Conservation (phyloP, 257 asterid genomes). For the Coffea eugenioides region DNA sequence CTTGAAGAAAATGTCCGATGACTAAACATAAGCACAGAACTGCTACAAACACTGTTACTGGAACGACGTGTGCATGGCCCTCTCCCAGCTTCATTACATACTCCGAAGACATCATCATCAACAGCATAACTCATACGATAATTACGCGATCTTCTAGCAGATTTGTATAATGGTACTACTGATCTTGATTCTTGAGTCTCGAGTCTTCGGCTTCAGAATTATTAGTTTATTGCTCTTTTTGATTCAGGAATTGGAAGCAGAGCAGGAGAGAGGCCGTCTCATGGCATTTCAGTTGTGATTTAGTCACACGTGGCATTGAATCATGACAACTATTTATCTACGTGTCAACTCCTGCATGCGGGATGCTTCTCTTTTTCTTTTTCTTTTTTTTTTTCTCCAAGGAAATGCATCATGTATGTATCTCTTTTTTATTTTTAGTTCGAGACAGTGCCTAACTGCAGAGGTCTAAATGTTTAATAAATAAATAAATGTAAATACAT, state of each 20-base stretch:
- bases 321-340: neutral
- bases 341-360: neutral
- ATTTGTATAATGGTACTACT: too few relatives aligned
- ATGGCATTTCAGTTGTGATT: neutral
- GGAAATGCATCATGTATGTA: too few relatives aligned
- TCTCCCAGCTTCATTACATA: conserved; percentile 5
- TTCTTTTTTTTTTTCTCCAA: too few relatives aligned
- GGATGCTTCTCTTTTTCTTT: too few relatives aligned
- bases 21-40: conserved; percentile 45
- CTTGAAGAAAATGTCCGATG: conserved; percentile 40
- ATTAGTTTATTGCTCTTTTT: neutral
- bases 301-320: conserved; percentile 9
- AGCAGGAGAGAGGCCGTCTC: neutral
- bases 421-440: too few relatives aligned
- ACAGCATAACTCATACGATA: too few relatives aligned
- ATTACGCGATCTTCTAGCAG: too few relatives aligned
- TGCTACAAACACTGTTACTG: conserved; percentile 39
- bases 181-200: too few relatives aligned
- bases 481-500: too few relatives aligned
- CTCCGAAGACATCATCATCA: conserved; percentile 10
- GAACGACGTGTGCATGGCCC: conserved; percentile 31
- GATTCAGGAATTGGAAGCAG: neutral
- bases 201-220: too few relatives aligned
- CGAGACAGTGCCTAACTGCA: too few relatives aligned
- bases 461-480: too few relatives aligned